Conservation (phyloP, 208 protist species). For the Leishmania guyanensis region DNA sequence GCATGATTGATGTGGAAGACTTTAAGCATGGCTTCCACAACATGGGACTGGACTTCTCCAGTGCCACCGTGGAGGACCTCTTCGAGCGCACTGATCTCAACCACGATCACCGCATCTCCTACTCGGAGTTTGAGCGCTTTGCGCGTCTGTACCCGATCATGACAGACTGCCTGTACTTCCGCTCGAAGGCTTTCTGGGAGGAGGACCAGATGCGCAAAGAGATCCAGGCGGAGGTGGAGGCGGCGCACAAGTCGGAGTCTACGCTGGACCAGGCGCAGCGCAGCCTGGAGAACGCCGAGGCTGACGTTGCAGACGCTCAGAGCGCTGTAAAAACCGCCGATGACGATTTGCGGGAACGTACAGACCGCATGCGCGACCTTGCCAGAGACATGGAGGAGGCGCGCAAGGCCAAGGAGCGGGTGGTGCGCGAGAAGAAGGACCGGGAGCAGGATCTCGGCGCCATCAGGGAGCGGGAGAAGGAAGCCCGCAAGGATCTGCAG, state of each 20-base stretch:
- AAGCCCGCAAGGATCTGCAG: conserved; percentile 72
- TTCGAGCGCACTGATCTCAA: conserved; percentile 89
- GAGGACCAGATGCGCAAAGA: conserved; percentile 87
- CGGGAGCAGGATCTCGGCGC: conserved; percentile 74
- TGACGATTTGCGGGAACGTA: conserved; percentile 76
- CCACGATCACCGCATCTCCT: conserved; percentile 81
- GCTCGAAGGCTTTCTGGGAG: conserved; percentile 92
- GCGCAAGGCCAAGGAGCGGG: conserved; percentile 73
- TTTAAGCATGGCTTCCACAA: conserved; percentile 82
- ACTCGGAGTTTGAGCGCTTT: conserved; percentile 92
- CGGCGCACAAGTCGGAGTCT: conserved; percentile 63
- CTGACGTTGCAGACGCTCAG: conserved; percentile 65
- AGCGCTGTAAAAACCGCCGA: conserved; percentile 65
- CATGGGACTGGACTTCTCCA: conserved; percentile 85
- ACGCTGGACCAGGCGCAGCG: conserved; percentile 61
- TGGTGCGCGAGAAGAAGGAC: conserved; percentile 81
- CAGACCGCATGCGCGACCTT: conserved; percentile 81
- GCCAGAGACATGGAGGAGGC: conserved; percentile 84
- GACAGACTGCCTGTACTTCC: conserved; percentile 90
- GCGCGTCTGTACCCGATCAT: conserved; percentile 89
- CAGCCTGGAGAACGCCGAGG: conserved; percentile 52
- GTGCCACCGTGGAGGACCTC: conserved; percentile 88
- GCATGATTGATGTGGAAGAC: conserved; percentile 81
- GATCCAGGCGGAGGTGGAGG: conserved; percentile 79
- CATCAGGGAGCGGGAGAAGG: conserved; percentile 75